Conservation (phyloP, 225 moss, liverwort and hornwort genomes). For the Pleurozium schreberi region DNA sequence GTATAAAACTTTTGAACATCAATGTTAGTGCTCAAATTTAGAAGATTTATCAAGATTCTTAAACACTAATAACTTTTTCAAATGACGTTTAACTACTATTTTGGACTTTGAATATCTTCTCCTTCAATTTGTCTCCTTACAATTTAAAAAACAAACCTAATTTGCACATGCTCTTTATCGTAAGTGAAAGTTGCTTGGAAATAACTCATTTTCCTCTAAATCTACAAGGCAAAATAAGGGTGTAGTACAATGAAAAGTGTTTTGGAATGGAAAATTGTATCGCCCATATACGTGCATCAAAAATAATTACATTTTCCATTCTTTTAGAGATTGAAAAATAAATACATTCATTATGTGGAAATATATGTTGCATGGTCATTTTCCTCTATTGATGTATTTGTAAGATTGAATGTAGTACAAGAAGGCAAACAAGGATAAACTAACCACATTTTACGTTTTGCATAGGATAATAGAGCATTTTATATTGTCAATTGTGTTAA, state of each 20-base stretch:
- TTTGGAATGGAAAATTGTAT: too few species aligned
- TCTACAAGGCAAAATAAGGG: too few species aligned
- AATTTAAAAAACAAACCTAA: background rate
- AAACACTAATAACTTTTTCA: too few species aligned
- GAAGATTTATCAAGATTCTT: background rate
- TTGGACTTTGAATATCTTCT: background rate
- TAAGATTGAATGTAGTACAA: background rate
- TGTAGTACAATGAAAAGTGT: background rate
- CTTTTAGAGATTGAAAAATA: background rate
- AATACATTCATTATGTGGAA: fast-evolving
- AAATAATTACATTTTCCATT: background rate
- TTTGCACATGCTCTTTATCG: background rate
- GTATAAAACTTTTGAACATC: background rate
- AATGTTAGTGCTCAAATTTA: background rate
- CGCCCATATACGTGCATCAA: background rate
- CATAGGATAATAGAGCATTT: too few species aligned
- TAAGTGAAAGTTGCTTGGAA: background rate
- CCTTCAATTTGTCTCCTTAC: fast-evolving
- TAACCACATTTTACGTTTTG: fast-evolving
- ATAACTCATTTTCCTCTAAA: background rate
- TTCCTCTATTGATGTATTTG: background rate
- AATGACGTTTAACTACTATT: too few species aligned
- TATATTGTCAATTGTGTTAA: too few species aligned
- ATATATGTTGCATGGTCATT: background rate
- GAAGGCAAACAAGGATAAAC: fast-evolving